Evolutionary conservation across 2,329 filamentous ascomycete species (phyloP).

Genomic region (Arthrobotrys iridis): DNA sequence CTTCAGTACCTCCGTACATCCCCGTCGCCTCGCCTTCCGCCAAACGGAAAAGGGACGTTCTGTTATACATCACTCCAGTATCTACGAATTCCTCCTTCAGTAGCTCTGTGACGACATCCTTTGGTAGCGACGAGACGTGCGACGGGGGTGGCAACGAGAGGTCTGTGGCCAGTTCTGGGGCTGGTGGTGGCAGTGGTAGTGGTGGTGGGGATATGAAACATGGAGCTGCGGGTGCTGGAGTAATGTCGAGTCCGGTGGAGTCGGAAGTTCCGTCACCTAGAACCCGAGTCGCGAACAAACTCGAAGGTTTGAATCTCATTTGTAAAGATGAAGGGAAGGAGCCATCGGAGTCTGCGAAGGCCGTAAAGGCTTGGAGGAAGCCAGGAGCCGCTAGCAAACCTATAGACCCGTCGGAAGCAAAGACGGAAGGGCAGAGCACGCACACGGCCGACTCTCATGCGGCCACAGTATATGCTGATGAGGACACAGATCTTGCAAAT

Average conservation of each 20-base stretch:
- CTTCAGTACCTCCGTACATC: conserved; percentile 39
- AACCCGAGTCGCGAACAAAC: conserved; percentile 55
- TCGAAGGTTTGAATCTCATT: conserved; percentile 51
- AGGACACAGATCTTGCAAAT: conserved; percentile 28
- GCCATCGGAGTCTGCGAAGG: conserved; percentile 45
- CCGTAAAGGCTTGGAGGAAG: conserved; percentile 39
- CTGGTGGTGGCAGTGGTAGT: background rate
- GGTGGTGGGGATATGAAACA: conserved; percentile 27
- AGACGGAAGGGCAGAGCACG: conserved; percentile 59
- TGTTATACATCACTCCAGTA: conserved; percentile 46
- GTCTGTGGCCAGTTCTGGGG: background rate
- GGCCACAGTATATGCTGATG: conserved; percentile 2
- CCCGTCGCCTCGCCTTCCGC: conserved; percentile 48
- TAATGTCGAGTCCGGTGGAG: conserved; percentile 6
- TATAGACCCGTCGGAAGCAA: conserved; percentile 5
- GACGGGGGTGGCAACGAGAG: conserved; percentile 23
- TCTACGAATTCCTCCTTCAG: conserved; percentile 49
- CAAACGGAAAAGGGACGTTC: conserved; percentile 56
- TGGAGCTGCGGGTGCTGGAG: background rate
- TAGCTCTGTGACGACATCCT: conserved; percentile 39
- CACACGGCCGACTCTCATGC: background rate
- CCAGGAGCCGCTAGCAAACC: background rate
- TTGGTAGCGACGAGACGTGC: conserved; percentile 19
- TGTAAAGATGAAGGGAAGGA: conserved; percentile 6
- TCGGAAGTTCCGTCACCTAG: conserved; percentile 43